Evolutionary conservation across 192 early-diverging fungal species (phyloP).

Genomic region (Spizellomyces sp.): DNA sequence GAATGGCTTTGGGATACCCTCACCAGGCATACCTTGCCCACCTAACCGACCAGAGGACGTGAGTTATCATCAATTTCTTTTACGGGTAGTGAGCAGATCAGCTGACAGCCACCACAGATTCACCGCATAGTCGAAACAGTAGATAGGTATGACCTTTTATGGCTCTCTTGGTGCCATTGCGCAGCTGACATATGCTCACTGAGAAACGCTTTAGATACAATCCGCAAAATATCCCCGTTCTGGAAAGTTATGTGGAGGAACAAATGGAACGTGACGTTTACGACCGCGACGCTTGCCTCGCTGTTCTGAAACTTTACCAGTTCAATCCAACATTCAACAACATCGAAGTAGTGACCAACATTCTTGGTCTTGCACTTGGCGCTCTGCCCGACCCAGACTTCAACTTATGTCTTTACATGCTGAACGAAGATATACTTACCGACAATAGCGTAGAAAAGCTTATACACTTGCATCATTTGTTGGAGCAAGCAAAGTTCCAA

Average conservation of each 20-base stretch:
- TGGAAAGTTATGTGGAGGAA: constrained; percentile 79
- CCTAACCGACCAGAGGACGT: constrained; percentile 32
- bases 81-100: not conserved
- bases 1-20: constrained; percentile 8
- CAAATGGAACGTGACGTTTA: constrained; percentile 79
- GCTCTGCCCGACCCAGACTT: constrained; percentile 87
- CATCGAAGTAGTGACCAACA: constrained; percentile 68
- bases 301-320: constrained; percentile 92
- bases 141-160: constrained; percentile 25
- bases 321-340: constrained; percentile 84
- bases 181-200: not conserved
- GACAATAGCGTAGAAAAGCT: constrained; percentile 60
- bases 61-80: not conserved
- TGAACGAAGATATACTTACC: constrained; percentile 71
- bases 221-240: constrained; percentile 78
- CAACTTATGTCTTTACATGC: constrained; percentile 84
- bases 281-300: constrained; percentile 90
- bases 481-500: constrained; percentile 75
- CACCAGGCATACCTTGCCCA: constrained; percentile 7
- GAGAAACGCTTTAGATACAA: constrained; percentile 67
- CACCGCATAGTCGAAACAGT: constrained; percentile 49
- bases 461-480: constrained; percentile 69
- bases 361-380: constrained; percentile 81
- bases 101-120: constrained; percentile 26
- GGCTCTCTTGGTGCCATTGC: not conserved